Evolutionary conservation across 495 filamentous ascomycete genomes (phyloP).

Genomic region (Penicillium bovifimosum): DNA sequence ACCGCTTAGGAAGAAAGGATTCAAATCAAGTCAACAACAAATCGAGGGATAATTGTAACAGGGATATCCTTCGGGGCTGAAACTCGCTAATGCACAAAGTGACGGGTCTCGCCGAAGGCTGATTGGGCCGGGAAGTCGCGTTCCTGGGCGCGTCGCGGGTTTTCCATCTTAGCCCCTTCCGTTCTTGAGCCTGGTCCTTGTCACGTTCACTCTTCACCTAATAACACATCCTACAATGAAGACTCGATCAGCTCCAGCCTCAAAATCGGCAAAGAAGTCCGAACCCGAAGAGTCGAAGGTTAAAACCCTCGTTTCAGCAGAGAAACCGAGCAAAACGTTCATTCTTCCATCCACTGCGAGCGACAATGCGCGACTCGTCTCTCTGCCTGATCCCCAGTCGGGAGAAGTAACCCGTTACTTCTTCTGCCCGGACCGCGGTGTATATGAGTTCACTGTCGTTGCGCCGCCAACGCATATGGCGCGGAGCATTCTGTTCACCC

Average conservation of each 20-base stretch:
- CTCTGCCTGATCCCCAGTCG: constrained; percentile 73
- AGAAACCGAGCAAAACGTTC: constrained; percentile 61
- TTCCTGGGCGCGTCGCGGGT: constrained; percentile 28
- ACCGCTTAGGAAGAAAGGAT: constrained; percentile 11
- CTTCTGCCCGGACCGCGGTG: constrained; percentile 68
- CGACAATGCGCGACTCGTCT: constrained; percentile 62
- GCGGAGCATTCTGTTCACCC: constrained; percentile 35
- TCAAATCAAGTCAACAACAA: background rate
- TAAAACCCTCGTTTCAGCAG: constrained; percentile 17
- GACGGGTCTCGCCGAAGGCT: constrained; percentile 22
- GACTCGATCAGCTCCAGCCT: constrained; percentile 31
- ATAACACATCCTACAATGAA: constrained; percentile 7
- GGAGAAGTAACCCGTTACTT: constrained; percentile 62
- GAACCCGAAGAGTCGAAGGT: constrained; percentile 7
- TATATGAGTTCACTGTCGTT: constrained; percentile 84
- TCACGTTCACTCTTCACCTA: background rate
- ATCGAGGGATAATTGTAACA: background rate
- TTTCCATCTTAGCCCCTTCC: constrained; percentile 1
- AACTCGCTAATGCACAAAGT: constrained; percentile 15
- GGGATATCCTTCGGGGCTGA: constrained; percentile 3
- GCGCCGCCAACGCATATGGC: constrained; percentile 45
- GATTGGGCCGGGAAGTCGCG: constrained; percentile 20
- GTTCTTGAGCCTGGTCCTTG: background rate
- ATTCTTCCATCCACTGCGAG: constrained; percentile 68
- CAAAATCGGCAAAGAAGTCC: constrained; percentile 9